Evolutionary conservation across 345 rosid species (phyloP), one percentile per base, ranked within the genome.

Genomic region (Lepidium didymum): DNA sequence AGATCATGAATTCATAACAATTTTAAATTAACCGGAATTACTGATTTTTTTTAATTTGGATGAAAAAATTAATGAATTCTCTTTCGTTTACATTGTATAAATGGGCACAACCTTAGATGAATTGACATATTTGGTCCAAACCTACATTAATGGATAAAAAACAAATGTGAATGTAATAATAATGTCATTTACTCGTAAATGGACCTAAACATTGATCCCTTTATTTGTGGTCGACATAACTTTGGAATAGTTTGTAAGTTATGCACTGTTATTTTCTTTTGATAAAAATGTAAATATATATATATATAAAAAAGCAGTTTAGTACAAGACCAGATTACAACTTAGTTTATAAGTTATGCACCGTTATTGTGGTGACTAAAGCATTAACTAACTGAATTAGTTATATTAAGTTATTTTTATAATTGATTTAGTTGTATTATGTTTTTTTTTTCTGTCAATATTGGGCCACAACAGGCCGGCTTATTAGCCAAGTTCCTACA

Each of bases 171-270:
- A 68, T 21, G 49, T 56, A 15, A 49, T 31, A 46, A 25, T 16
- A 16, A 59, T 25, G 59, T 59, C 74, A 69, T 69, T 16, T 16
- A 59, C 60, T 49, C 33, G 18, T 16, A 60, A 69, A 59, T 69
- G 74, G 74, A 67, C 74, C 74, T 69, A 59, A 57, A n/a, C 11
- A 46, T 51, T 69, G 74, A 69, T 52, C 16, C 31, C 6, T 47
- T 36, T 7, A 38, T 40, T 31, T 27, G 41, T 69, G 58, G 31
- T 27, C 31, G 6, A 4, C 31, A 27, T 27, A 27, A 27, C 31
- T 27, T 27, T 27, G 6, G 31, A 27, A 27, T n/a, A n/a, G n/a
- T n/a, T n/a, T n/a, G n/a, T n/a, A n/a, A n/a, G n/a, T n/a, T n/a
- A n/a, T n/a, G n/a, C n/a, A n/a, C n/a, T n/a, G n/a, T n/a, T n/a